Conservation (phyloP, 164 flowering plant genomes). For the Magnolia officinalis region DNA sequence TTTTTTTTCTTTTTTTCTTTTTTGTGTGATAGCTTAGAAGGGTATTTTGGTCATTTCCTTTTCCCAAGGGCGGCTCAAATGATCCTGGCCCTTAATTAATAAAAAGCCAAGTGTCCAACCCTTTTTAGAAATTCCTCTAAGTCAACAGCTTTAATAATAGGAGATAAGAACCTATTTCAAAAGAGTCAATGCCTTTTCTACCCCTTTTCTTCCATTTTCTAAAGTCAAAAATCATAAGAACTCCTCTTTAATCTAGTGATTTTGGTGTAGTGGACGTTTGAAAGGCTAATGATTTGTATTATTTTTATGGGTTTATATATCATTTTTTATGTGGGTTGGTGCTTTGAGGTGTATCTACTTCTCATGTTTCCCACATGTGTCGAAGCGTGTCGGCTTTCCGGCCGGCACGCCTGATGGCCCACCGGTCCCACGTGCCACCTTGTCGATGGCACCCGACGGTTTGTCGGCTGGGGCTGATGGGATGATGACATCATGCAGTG, state of each 20-base stretch:
- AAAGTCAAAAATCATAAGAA: conserved; percentile 14
- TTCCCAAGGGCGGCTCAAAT: neutral
- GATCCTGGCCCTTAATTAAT: neutral
- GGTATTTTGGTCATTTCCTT: too few relatives aligned
- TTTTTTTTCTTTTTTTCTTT: too few relatives aligned
- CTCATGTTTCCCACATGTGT: neutral
- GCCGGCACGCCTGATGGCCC: neutral
- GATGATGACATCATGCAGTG: neutral
- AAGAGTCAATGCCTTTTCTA: conserved; percentile 17
- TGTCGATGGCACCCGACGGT: neutral
- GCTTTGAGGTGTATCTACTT: neutral
- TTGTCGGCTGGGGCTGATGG: conserved; percentile 6
- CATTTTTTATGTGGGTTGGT: neutral
- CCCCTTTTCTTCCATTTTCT: conserved; percentile 6
- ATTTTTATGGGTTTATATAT: neutral
- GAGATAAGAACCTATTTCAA: neutral
- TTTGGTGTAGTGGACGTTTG: neutral
- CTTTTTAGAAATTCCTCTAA: neutral
- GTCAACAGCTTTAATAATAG: conserved; percentile 9
- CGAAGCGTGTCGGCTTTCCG: neutral
- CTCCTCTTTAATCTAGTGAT: neutral
- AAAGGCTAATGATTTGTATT: conserved; percentile 2
- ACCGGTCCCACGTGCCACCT: neutral
- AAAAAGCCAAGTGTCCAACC: neutral
- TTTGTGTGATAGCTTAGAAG: too few relatives aligned